Base-by-base conservation (phyloP, 1,284 basidiomycete species). In the Malassezia nana region DNA sequence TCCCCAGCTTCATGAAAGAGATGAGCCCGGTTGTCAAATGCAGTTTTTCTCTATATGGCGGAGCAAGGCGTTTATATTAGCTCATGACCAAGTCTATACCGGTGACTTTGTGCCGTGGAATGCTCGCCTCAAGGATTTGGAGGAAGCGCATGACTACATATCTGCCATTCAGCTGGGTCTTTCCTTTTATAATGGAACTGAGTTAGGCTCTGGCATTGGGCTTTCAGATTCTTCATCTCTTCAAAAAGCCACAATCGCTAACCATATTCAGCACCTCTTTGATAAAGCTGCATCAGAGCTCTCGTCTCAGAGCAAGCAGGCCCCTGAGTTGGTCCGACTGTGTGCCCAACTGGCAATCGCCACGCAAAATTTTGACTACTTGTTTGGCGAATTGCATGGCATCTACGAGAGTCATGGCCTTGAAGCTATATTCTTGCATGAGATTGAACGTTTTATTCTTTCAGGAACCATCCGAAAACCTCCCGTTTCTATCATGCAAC, bases 81-180 rank as follows among this genome's bases (percentile, higher is more conserved):
- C 77, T 9, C 59, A 69, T 31, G 59, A 66, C 22, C 83, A 83
- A 53, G 65, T 96, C 1, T 80, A 83, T 69, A 87, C 87, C 0
- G 94, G 90, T 25, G 88, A 86, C 0, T 78, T 96, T 22, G 78
- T 92, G 40, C 89, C 89, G 0, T 99, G 94, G 94, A 89, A 92
- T 9, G 91, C 98, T 72, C 83, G 86, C 20, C 84, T 98, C 20
- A 78, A 96, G 26, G 79, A 83, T 4, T 82, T 85, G 48, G 91
- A 96, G 24, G 81, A 89, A 67, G 78, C 81, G 4, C 89, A 90
- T 26, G 85, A 95, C 67, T 91, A 95, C 72, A 78, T 98, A 15
- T 82, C 80, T 40, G 92, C 94, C 1, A 94, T 98, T 61, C 84
- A 89, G 46, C 78, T 92, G 15, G 82, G 87, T 0, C 81, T 87